Evolutionary conservation across 495 filamentous ascomycete genomes (phyloP), one percentile per base, ranked within the genome.

Genomic region (Sporormia fimetaria): DNA sequence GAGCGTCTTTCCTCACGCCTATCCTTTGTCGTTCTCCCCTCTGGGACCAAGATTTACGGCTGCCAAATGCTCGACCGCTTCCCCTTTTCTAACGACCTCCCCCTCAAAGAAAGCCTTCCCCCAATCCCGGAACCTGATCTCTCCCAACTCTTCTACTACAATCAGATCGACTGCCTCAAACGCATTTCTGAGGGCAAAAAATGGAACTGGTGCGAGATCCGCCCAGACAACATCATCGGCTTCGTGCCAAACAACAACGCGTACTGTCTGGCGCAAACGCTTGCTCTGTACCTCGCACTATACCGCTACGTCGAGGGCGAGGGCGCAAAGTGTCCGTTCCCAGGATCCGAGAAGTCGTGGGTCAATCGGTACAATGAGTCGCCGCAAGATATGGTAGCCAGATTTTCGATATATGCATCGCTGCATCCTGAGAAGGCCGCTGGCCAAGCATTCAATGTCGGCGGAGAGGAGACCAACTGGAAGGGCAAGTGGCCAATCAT

Each of bases 31-130:
- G 45, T 62, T 8, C 52, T 63, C 1, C 61, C 62, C 1, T 59
- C 59, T 11, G 62, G 61, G 6, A 63, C 61, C 1, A 63, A 61
- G 44, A 55, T 56, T 11, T 63, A 63, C 36, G 60, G 60, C 17
- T 59, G 62, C 17, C 60, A 64, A 24, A 52, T 60, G 26, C 40
- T 62, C 7, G 50, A 56, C 44, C 43, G 51, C 18, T 57, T 64
- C 23, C 61, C 61, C 21, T 64, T 59, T 55, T 37, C 46, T 2
- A 51, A 58, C 37, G 47, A 57, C 12, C 39, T 54, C 11, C 60
- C 60, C 0, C 48, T 61, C 28, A 41, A 49, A n/a, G 60, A 63
- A 48, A 51, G 45, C 18, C 42, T 62, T 0, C 54, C 57, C 9
- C 57, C 57, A 23, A 57, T 62, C 11, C 55, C 57, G 3, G 60